Conservation (phyloP, 2,329 filamentous ascomycete genomes). For the Colletotrichum lini region DNA sequence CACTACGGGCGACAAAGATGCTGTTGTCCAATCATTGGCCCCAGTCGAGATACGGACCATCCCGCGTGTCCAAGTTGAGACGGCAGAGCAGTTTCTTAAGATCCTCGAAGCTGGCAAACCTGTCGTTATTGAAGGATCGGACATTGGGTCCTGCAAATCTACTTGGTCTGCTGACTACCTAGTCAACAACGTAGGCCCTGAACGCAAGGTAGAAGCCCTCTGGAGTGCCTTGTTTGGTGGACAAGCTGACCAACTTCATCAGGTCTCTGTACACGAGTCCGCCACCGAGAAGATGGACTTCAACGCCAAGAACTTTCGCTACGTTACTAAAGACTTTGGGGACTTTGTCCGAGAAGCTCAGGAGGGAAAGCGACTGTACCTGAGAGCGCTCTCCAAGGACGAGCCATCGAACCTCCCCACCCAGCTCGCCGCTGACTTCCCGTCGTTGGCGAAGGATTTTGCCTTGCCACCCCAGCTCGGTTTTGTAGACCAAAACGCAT, state of each 20-base stretch:
- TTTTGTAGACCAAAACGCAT: constrained; percentile 72
- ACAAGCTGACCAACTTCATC: constrained; percentile 4
- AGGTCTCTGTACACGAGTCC: constrained; percentile 83
- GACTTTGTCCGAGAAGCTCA: constrained; percentile 75
- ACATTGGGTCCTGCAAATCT: constrained; percentile 67
- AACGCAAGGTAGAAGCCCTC: constrained; percentile 67
- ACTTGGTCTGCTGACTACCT: constrained; percentile 81
- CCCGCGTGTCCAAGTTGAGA: constrained; percentile 66
- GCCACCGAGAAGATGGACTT: constrained; percentile 81
- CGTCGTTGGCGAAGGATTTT: constrained; percentile 79
- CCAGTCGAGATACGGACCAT: constrained; percentile 52
- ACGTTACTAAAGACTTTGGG: constrained; percentile 77
- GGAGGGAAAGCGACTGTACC: constrained; percentile 76
- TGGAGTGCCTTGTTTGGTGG: background rate
- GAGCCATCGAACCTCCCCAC: constrained; percentile 79
- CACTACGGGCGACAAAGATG: constrained; percentile 23
- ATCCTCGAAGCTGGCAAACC: constrained; percentile 73
- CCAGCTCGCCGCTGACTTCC: constrained; percentile 80
- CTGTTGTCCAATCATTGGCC: constrained; percentile 39
- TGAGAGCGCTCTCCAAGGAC: constrained; percentile 81
- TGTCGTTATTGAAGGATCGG: constrained; percentile 74
- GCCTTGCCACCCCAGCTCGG: constrained; percentile 73
- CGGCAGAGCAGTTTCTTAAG: constrained; percentile 69
- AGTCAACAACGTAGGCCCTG: constrained; percentile 69
- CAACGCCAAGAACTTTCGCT: constrained; percentile 85